Evolutionary conservation across 352 stramenopile genomes (phyloP), one percentile per base, ranked within the genome.

Genomic region (Globisporangium recalcitrans): DNA sequence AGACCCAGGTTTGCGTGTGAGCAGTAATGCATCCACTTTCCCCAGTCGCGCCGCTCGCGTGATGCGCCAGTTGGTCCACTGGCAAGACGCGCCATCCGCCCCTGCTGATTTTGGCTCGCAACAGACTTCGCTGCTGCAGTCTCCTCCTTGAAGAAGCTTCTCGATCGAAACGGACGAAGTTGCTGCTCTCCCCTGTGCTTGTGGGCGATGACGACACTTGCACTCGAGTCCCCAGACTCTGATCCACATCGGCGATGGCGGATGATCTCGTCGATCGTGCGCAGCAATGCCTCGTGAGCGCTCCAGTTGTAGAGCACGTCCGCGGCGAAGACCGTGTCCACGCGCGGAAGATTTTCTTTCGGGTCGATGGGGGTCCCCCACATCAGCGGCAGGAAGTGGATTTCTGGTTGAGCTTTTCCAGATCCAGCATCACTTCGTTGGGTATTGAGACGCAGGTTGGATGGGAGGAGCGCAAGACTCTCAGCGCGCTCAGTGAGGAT

Each of bases 281-380:
- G 48, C 1, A 88, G 64, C 2, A 88, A 63, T 14, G 54, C 42
- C 34, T 81, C 69, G 52, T 90, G 81, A 1, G 70, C 62, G 9
- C 63, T 65, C 81, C 78, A 90, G 59, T 79, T 71, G 64, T 90
- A 90, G 34, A 90, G 49, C 52, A 90, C 81, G 38, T 90, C 78
- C 2, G 73, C 65, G 14, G 77, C 78, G 26, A 88, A 73, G 10
- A 88, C 55, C 0, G 78, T 29, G 31, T 68, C 53, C 4, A 80
- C 24, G 14, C 21, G 7, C 4, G 27, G 32, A 32, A 13, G 60
- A 21, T 10, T 38, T 1, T 22, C 8, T 4, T 27, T 11, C 6
- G 11, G 21, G 10, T 9, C 40, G 9, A 72, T 16, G 1, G 55
- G 16, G 10, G 26, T 7, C 7, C 78, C 78, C 78, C 78, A 88